These are phyloP conservation scores for Stephania yunnanensis DNA, from an alignment of 164 flowering plant genomes.

Conservation along the genomic window DNA sequence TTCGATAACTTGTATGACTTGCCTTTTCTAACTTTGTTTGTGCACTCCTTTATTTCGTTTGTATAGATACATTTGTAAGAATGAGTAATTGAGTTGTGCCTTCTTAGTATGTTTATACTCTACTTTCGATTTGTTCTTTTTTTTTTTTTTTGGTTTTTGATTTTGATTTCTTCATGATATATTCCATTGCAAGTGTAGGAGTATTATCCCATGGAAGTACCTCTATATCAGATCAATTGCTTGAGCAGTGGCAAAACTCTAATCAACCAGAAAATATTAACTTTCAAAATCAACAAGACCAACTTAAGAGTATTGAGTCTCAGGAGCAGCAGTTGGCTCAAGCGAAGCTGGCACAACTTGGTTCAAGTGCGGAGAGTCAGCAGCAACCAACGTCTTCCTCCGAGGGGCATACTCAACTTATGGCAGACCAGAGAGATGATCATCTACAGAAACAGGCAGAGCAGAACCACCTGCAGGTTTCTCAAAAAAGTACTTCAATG, in stretches of 20 bases:
- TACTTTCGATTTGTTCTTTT: not conserved
- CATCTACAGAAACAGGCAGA: constrained; percentile 25
- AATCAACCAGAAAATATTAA: constrained; percentile 34
- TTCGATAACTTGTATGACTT: not conserved
- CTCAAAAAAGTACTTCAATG: constrained; percentile 34
- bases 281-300: constrained; percentile 32
- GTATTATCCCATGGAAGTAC: constrained; percentile 46
- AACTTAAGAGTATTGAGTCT: constrained; percentile 22
- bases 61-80: not conserved
- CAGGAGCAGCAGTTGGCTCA: constrained; percentile 35
- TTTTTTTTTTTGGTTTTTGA: not conserved
- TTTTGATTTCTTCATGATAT: not conserved
- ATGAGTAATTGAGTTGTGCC: not conserved
- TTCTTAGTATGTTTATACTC: not conserved
- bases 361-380: constrained; percentile 34
- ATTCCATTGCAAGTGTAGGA: constrained; percentile 17
- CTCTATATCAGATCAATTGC: constrained; percentile 34
- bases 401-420: constrained; percentile 26
- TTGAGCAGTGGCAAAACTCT: constrained; percentile 49
- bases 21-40: not conserved
- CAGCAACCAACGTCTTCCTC: constrained; percentile 26
- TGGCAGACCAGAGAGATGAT: constrained; percentile 31
- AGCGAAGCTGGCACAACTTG: constrained; percentile 28
- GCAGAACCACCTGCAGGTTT: constrained; percentile 26
- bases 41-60: not conserved